Percentiles rank a stretch among this genome's conserved stretches.
phyloP scores from a whole-genome alignment of 441 rosid species.

The Isatis lusitanica region DNA sequence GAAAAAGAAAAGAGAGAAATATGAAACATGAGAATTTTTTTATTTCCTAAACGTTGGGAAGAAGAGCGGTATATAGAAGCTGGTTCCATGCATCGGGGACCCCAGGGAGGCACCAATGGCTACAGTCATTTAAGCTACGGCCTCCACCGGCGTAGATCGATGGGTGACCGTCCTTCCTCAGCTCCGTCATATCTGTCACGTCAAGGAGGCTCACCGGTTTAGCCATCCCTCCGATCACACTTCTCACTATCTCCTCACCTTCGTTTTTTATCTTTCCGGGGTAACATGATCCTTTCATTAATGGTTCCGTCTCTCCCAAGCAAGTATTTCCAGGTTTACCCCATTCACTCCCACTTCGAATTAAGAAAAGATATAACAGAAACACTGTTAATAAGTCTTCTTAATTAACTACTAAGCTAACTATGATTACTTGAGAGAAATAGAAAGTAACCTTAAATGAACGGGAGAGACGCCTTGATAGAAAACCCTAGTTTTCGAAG shows the following conservation, averaged over 20 bases:
- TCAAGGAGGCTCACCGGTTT: conserved; percentile 50
- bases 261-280: conserved; percentile 23
- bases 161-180: conserved; percentile 67
- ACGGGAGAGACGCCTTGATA: conserved; percentile 56
- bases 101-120: conserved; percentile 76
- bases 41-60: background rate
- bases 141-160: conserved; percentile 47
- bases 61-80: conserved; percentile 46
- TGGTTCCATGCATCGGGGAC: conserved; percentile 67
- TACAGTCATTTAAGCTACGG: conserved; percentile 41
- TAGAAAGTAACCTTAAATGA: conserved; percentile 38
- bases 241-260: conserved; percentile 43
- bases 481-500: conserved; percentile 44
- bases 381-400: background rate
- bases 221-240: conserved; percentile 44
- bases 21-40: background rate
- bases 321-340: conserved; percentile 38
- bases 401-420: background rate
- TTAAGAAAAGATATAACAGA: background rate
- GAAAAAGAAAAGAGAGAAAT: background rate
- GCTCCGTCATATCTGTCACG: conserved; percentile 48
- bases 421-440: background rate
- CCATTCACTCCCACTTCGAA: conserved; percentile 49
- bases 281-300: conserved; percentile 36
- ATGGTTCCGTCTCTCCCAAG: conserved; percentile 49